Evolutionary conservation across 768 basidiomycete species (phyloP), one percentile per base, ranked within the genome.

Genomic region (Leccinum disarticulatum): DNA sequence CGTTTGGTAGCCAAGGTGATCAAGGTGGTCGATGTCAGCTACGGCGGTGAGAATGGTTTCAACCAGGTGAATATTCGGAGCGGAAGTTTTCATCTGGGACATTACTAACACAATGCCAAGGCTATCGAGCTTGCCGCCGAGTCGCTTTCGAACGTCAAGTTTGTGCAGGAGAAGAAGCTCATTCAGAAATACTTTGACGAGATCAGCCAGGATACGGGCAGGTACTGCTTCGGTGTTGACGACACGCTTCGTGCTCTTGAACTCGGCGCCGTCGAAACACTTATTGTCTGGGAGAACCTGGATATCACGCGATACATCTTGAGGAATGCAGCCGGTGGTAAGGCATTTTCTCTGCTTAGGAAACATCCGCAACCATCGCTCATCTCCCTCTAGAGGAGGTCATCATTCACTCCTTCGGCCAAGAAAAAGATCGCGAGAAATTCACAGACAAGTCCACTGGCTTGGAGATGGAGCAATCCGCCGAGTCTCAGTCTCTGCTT

Each of bases 121-220:
- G 96, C 97, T 17, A 98, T 99, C 65, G 97, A 98, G 72, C 85
- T 98, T 55, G 93, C 97, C 0, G 90, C 93, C 1, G 97, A 99
- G 74, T 91, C 93, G 3, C 86, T 99, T 30, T 88, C 93, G 38
- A 98, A 98, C 74, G 97, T 99, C 80, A 99, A 99, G 74, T 98
- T 99, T 68, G 96, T 99, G 35, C 96, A 98, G 76, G 97, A 99
- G 80, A 98, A 98, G 82, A 89, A 81, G 74, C 86, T 99, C 52
- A 98, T 99, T 67, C 95, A 98, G 74, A 90, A 85, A 73, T 98
- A 98, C 80, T 99, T 99, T 73, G 96, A 98, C 70, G 97, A 99
- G 77, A 99, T 99, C 77, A 96, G 95, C 67, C 91, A 93, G 73
- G 97, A 99, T 70, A 94, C 93, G 36, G 92, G 87, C 68, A 92